Evolutionary conservation across 768 basidiomycete species (phyloP).

Genomic region (Suillus luteus): DNA sequence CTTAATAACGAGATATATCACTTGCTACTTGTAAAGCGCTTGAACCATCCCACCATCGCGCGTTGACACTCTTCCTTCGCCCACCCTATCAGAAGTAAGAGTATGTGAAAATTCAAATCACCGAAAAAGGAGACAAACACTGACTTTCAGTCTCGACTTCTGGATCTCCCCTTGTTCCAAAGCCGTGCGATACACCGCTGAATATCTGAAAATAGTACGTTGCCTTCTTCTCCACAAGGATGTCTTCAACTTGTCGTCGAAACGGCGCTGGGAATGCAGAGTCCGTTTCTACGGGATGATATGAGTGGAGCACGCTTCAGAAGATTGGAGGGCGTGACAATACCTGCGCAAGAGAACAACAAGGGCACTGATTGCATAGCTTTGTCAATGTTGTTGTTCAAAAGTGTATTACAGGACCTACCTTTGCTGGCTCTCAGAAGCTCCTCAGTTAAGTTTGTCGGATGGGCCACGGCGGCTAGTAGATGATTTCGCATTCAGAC

Average conservation of each 20-base stretch:
- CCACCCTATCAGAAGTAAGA: conserved; percentile 44
- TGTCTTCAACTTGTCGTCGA: conserved; percentile 58
- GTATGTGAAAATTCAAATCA: background rate
- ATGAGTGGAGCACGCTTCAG: background rate
- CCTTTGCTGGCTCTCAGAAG: conserved; percentile 51
- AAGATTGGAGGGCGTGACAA: background rate
- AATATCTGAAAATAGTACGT: conserved; percentile 62
- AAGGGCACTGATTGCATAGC: conserved; percentile 46
- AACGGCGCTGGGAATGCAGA: conserved; percentile 51
- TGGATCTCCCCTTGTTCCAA: conserved; percentile 35
- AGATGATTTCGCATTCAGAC: background rate
- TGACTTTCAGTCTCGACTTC: conserved; percentile 22
- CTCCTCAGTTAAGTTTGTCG: conserved; percentile 48
- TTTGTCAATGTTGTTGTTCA: background rate
- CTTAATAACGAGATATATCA: background rate
- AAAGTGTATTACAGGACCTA: conserved; percentile 25
- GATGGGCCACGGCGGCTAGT: conserved; percentile 59
- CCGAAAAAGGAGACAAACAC: conserved; percentile 16
- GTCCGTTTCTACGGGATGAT: conserved; percentile 47
- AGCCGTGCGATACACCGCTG: conserved; percentile 44
- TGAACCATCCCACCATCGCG: conserved; percentile 53
- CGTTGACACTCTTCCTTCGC: conserved; percentile 61
- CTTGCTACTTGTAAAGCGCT: conserved; percentile 36
- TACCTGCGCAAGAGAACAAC: conserved; percentile 57
- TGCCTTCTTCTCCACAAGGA: conserved; percentile 50